phyloP scores from a whole-genome alignment of 2,329 filamentous ascomycete genomes.

The Colletotrichum orchidophilum region DNA sequence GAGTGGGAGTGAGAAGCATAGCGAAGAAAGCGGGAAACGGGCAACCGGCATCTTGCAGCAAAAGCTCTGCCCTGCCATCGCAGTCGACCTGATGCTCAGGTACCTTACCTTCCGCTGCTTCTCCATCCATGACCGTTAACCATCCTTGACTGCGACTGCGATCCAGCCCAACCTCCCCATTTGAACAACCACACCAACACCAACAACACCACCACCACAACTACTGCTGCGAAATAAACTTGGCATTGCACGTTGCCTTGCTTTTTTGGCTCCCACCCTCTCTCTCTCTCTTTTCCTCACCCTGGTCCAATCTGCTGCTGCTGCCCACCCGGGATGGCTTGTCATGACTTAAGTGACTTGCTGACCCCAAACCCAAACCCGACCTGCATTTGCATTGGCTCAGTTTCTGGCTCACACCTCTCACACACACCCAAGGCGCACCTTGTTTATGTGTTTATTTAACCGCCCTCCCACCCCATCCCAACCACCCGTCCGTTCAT shows the following conservation, averaged over 20 bases:
- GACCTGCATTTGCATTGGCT: slow-evolving; percentile 25
- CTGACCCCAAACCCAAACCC: slow-evolving; percentile 5
- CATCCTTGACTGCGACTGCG: slow-evolving; percentile 12
- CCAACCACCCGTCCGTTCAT: slow-evolving; percentile 25
- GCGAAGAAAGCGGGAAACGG: slow-evolving; percentile 32
- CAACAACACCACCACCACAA: not conserved
- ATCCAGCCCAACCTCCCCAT: slow-evolving; percentile 29
- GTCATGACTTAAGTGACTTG: not conserved
- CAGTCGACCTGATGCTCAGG: slow-evolving; percentile 8
- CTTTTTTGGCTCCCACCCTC: not conserved
- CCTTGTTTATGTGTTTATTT: slow-evolving; percentile 26
- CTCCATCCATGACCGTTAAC: not conserved
- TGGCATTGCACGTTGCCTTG: slow-evolving; percentile 1
- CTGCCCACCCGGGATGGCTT: not conserved
- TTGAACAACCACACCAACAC: not conserved
- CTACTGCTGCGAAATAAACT: not conserved
- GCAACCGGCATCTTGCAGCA: slow-evolving; percentile 32
- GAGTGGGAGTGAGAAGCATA: too few relatives aligned
- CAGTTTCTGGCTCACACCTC: slow-evolving; percentile 1
- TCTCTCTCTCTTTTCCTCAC: not conserved
- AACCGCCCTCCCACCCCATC: slow-evolving; percentile 15
- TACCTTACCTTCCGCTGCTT: slow-evolving; percentile 13
- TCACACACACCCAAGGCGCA: slow-evolving; percentile 1
- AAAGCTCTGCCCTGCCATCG: too few relatives aligned
- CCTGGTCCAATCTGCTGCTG: not conserved